These are phyloP conservation scores for Parastagonospora avenae DNA, from an alignment of 2,329 filamentous ascomycete species.

Conservation along the genomic window DNA sequence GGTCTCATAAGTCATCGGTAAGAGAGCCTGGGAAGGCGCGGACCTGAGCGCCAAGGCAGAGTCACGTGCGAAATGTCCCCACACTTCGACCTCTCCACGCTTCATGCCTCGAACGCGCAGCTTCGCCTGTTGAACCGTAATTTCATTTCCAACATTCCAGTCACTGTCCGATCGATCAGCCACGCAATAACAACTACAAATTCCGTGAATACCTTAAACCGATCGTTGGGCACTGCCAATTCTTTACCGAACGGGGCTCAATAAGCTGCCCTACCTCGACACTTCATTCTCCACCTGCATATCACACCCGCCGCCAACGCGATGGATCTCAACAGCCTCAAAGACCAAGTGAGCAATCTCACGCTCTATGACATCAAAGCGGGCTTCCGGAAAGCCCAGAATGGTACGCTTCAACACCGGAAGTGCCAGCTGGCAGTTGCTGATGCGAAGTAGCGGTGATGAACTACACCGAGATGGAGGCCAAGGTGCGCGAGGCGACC, in stretches of 20 bases:
- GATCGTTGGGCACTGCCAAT: neutral
- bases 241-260: neutral
- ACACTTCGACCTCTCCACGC: neutral
- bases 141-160: no score
- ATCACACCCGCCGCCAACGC: slow-evolving; percentile 30
- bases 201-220: no score
- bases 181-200: no score
- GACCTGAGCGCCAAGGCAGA: neutral
- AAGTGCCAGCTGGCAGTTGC: slow-evolving; percentile 25
- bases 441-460: slow-evolving; percentile 73
- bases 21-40: neutral
- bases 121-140: no score
- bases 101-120: no score
- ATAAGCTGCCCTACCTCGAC: slow-evolving; percentile 5
- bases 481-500: slow-evolving; percentile 90
- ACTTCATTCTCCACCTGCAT: slow-evolving; percentile 5
- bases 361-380: slow-evolving; percentile 95
- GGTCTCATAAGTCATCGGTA: no score
- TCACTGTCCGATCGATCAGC: no score
- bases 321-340: slow-evolving; percentile 87
- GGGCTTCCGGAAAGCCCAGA: slow-evolving; percentile 91
- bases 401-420: slow-evolving; percentile 67
- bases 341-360: slow-evolving; percentile 87
- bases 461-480: slow-evolving; percentile 82
- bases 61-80: neutral